Evolutionary conservation across 2,329 filamentous ascomycete genomes (phyloP).

Genomic region (Bisporella sp.): DNA sequence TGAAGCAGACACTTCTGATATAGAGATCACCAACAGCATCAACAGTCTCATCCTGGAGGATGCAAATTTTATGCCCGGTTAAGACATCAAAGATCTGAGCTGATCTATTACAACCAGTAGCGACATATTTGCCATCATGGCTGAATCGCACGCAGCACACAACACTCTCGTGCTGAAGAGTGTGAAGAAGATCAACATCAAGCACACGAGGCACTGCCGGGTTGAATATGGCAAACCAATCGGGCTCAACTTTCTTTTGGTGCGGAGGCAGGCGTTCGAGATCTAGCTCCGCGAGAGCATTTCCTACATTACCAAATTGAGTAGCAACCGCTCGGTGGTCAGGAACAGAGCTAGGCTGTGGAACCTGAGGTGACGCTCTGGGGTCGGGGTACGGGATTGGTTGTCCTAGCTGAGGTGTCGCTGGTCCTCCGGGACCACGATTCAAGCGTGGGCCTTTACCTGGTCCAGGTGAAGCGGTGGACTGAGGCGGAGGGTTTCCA

Average conservation of each 20-base stretch:
- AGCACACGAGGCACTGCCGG: constrained; percentile 80
- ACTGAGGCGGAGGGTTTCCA: constrained; percentile 75
- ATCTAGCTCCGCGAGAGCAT: constrained; percentile 78
- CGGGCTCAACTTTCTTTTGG: constrained; percentile 80
- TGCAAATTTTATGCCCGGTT: constrained; percentile 79
- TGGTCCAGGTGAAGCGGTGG: constrained; percentile 80
- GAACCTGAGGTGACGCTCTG: constrained; percentile 74
- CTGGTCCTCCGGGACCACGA: constrained; percentile 63
- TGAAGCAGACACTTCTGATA: constrained; percentile 97
- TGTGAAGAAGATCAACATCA: constrained; percentile 92
- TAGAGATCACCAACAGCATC: constrained; percentile 90
- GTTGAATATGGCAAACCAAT: constrained; percentile 98
- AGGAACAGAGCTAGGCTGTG: constrained; percentile 65
- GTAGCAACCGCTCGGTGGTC: constrained; percentile 40
- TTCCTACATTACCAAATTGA: constrained; percentile 46
- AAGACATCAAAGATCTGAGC: constrained; percentile 97
- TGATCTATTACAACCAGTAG: constrained; percentile 95
- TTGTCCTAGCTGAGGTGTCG: constrained; percentile 87
- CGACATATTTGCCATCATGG: constrained; percentile 88
- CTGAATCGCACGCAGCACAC: constrained; percentile 98
- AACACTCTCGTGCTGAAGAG: constrained; percentile 87
- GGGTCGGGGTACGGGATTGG: constrained; percentile 73
- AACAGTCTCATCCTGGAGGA: constrained; percentile 81
- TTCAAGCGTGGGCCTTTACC: constrained; percentile 57
- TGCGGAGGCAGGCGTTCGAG: constrained; percentile 77